Base-by-base conservation (phyloP, 257 asterid species). In the Ilex aquifolium region DNA sequence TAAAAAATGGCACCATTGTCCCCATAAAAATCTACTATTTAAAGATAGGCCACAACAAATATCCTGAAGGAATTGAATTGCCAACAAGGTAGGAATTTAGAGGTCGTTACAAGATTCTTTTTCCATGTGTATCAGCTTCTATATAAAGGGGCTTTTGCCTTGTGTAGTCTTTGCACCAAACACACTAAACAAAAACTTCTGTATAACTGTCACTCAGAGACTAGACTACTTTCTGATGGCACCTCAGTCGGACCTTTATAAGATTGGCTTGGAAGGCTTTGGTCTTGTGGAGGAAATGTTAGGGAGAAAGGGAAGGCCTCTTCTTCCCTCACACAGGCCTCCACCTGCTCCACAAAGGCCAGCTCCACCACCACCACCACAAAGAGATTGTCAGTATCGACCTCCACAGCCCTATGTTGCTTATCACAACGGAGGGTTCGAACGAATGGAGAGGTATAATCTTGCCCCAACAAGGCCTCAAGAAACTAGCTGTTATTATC, bases 151-250 rank as follows among this genome's bases (percentile, higher is more conserved):
- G 0, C 0, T 16, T 3, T 52, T 12, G 59, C 44, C 42, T 36
- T 36, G 8, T 36, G 40, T 61, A 49, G 7, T 4, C 16, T 48
- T 30, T 61, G 52, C 59, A 66, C 15, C 32, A 61, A 62, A 56
- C 30, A 46, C 48, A 15, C 44, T 7, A 44, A 12, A 57, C 50
- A 29, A 58, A 44, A 15, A 7, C 27, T 40, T 61, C 53, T 21
- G 16, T 60, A 27, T 32, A 60, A 13, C 12, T 53, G 32, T 55
- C 13, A 31, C 48, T 48, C 31, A 21, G 27, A 21, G 27, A 21
- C 4, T 51, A 31, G 0, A 49, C 11, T 12, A 55, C 49, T 44
- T 30, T 46, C 31, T 67, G 63, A 82, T 85, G 92, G 80, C 73
- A 65, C 62, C 60, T 10, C 75, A 64, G 65, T 61, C 60, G 50